These are phyloP conservation scores for Gaeumannomyces sp. DNA, from an alignment of 2,329 filamentous ascomycete species.

Conservation along the genomic window DNA sequence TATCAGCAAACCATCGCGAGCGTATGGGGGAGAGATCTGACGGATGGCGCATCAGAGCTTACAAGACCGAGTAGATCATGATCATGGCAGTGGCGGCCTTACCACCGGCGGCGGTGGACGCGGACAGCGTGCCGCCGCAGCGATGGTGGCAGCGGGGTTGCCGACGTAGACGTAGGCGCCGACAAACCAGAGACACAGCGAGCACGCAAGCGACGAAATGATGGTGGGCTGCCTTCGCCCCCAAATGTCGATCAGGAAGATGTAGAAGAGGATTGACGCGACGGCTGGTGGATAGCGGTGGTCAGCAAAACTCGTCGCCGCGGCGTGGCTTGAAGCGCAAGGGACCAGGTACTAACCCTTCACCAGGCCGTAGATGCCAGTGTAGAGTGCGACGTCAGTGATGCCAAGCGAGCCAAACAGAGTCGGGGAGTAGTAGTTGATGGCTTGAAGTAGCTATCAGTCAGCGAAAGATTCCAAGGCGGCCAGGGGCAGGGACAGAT, in stretches of 20 bases:
- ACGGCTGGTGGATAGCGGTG: constrained; percentile 16
- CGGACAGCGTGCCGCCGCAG: constrained; percentile 32
- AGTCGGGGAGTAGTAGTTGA: constrained; percentile 38
- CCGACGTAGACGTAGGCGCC: constrained; percentile 47
- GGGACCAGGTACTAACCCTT: constrained; percentile 22
- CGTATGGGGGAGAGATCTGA: too few species aligned
- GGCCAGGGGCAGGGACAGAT: not conserved
- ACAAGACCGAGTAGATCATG: constrained; percentile 47
- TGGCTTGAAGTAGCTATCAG: constrained; percentile 19
- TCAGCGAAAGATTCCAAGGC: not conserved
- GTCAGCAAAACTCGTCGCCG: not conserved
- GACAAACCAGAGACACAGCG: constrained; percentile 43
- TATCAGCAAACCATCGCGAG: not conserved
- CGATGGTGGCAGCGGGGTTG: constrained; percentile 39
- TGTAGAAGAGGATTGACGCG: constrained; percentile 35
- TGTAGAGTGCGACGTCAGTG: constrained; percentile 37
- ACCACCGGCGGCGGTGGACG: constrained; percentile 38
- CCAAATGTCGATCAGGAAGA: constrained; percentile 32
- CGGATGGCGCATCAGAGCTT: not conserved
- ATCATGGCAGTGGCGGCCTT: constrained; percentile 48
- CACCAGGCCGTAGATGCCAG: constrained; percentile 44
- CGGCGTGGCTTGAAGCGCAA: too few species aligned
- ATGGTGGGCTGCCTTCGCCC: constrained; percentile 36
- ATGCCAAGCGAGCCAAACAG: constrained; percentile 39
- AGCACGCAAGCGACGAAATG: constrained; percentile 41